phyloP scores from a whole-genome alignment of 805 yeast species.

The Nakazawaea holstii region DNA sequence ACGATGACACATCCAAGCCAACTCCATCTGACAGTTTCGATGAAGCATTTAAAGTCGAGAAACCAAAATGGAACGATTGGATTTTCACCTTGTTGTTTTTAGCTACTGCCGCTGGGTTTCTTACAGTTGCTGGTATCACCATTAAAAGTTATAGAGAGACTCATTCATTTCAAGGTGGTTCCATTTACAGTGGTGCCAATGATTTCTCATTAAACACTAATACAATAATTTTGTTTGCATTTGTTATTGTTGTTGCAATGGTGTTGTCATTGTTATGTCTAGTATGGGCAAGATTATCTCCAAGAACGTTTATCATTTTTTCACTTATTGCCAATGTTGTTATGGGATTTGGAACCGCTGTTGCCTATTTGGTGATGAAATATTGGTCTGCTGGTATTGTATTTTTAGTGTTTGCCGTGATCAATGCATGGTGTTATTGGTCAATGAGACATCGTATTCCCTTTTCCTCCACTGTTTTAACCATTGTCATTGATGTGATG shows the following conservation, averaged over 20 bases:
- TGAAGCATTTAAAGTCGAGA: conserved; percentile 59
- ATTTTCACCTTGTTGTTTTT: conserved; percentile 53
- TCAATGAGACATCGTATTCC: conserved; percentile 66
- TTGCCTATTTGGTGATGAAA: conserved; percentile 59
- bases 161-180: conserved; percentile 51
- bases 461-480: conserved; percentile 63
- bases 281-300: conserved; percentile 55
- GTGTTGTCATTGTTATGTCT: conserved; percentile 54
- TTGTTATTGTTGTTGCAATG: conserved; percentile 56
- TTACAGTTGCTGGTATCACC: conserved; percentile 64
- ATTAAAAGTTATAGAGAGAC: conserved; percentile 57
- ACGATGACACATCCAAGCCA: conserved; percentile 13
- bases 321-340: conserved; percentile 65
- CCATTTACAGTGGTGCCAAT: conserved; percentile 49
- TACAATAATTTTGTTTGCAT: conserved; percentile 64
- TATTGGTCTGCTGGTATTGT: conserved; percentile 82
- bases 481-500: conserved; percentile 75
- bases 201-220: conserved; percentile 70
- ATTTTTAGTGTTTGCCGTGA: conserved; percentile 56
- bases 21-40: conserved; percentile 41
- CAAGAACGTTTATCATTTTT: conserved; percentile 60
- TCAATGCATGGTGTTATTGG: conserved; percentile 72
- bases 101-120: conserved; percentile 53
- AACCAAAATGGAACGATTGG: conserved; percentile 67
- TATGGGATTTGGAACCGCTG: conserved; percentile 70